Conservation (phyloP, 2,329 filamentous ascomycete species). For the Aureobasidium sp. region DNA sequence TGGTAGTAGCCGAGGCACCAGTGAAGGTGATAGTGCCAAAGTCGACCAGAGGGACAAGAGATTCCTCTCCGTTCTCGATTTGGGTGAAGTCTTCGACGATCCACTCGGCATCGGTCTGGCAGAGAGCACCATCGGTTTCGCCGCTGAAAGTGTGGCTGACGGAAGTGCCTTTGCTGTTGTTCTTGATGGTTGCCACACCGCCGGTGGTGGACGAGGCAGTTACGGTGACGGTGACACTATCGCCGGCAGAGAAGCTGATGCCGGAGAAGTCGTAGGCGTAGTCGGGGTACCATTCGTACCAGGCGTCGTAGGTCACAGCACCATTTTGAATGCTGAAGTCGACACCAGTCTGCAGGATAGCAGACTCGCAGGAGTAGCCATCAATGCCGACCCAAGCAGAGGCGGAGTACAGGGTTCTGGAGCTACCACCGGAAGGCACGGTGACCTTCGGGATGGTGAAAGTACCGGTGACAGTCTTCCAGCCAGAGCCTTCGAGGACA, state of each 20-base stretch:
- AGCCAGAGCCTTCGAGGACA: conserved; percentile 46
- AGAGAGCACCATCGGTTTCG: conserved; percentile 37
- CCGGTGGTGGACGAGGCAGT: conserved; percentile 35
- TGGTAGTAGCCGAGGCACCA: conserved; percentile 23
- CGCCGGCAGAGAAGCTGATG: conserved; percentile 39
- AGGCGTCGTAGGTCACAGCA: conserved; percentile 44
- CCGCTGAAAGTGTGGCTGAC: conserved; percentile 46
- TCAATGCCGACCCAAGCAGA: conserved; percentile 57
- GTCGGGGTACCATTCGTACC: conserved; percentile 57
- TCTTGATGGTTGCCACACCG: conserved; percentile 43
- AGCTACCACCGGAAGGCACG: conserved; percentile 32
- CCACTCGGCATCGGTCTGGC: conserved; percentile 55
- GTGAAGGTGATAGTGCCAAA: conserved; percentile 44
- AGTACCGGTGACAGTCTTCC: conserved; percentile 46
- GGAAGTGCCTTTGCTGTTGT: conserved; percentile 45
- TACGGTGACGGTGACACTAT: conserved; percentile 38
- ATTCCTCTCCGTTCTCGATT: conserved; percentile 21
- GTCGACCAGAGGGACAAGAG: conserved; percentile 40
- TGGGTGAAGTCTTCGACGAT: conserved; percentile 26
- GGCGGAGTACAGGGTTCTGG: conserved; percentile 37
- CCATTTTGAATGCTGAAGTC: conserved; percentile 46
- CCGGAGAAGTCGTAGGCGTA: conserved; percentile 47
- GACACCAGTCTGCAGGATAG: conserved; percentile 52
- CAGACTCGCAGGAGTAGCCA: conserved; percentile 48
- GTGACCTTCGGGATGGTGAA: conserved; percentile 48